Conservation (phyloP, 2,329 filamentous ascomycete species). For the Fusarium humuli region DNA sequence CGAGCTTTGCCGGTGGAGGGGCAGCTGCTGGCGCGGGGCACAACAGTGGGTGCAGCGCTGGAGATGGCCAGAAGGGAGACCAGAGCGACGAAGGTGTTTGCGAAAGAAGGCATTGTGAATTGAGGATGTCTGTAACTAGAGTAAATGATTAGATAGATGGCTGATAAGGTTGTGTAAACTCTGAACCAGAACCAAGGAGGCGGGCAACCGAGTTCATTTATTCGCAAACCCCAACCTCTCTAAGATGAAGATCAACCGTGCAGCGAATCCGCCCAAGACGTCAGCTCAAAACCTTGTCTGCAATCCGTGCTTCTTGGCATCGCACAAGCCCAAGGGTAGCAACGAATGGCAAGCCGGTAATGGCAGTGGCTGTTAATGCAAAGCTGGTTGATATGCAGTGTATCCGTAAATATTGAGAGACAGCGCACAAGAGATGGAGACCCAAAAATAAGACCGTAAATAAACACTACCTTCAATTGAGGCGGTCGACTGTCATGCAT, state of each 20-base stretch:
- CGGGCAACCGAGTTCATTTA: slow-evolving; percentile 20
- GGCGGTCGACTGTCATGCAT: slow-evolving; percentile 6
- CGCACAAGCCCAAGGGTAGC: slow-evolving; percentile 18
- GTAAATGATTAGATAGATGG: not conserved
- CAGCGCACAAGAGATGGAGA: slow-evolving; percentile 11
- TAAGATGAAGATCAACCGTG: slow-evolving; percentile 26
- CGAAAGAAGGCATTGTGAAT: slow-evolving; percentile 22
- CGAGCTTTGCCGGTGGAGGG: slow-evolving; percentile 9
- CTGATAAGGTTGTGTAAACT: not conserved
- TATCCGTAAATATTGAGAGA: not conserved
- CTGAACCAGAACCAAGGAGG: not conserved
- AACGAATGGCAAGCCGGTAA: slow-evolving; percentile 13
- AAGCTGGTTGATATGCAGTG: not conserved
- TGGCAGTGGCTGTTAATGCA: slow-evolving; percentile 34
- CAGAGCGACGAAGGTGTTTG: slow-evolving; percentile 13
- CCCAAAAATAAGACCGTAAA: slow-evolving; percentile 12
- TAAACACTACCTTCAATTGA: not conserved
- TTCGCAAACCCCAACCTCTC: slow-evolving; percentile 20
- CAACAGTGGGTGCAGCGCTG: slow-evolving; percentile 19
- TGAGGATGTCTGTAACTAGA: not conserved
- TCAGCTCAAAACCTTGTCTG: slow-evolving; percentile 10
- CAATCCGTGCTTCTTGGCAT: slow-evolving; percentile 24
- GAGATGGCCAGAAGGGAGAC: slow-evolving; percentile 25
- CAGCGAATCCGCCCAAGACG: slow-evolving; percentile 6
- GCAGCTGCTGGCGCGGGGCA: slow-evolving; percentile 25